Base-by-base conservation (phyloP, 371 early-diverging fungal genomes). In the Amoeboaphelidium protococcarum region DNA sequence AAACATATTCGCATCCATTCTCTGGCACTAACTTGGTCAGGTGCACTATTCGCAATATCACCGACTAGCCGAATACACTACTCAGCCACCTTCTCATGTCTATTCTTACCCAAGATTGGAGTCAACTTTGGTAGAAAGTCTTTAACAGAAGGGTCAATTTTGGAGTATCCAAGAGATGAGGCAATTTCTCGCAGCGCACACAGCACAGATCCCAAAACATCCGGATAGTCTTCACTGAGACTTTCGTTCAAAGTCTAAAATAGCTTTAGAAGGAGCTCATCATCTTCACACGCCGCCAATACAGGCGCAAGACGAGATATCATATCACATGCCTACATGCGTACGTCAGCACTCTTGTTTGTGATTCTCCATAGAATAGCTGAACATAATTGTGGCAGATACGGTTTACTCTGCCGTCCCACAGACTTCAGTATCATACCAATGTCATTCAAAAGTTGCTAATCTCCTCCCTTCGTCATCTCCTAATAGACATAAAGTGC, bases 1-100 rank as follows among this genome's bases (percentile, higher is more conserved):
- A 94, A 94, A 53, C 92, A 92, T 51, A 89, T 89, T 47, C 98
- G 80, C 90, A 97, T 90, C 96, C 96, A 97, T 66, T 97, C 98
- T 54, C 89, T 75, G 2, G 92, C 83, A 52, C 78, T 75, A n/a
- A 96, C 92, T 60, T 74, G 81, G 57, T 91, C 92, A n/a, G 94
- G 86, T 48, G 85, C 96, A 55, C 92, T 80, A 61, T 91, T 94
- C 12, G 94, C 96, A 54, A 94, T 89, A 60, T 88, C 80, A 22
- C 94, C 94, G 2, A 96, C 88, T 6, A 96, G 60, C 65, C 90
- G 86, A 52, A 92, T 76, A 52, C 77, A 75, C 57, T 82, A 78
- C 52, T 91, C 89, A 59, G 88, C 90, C 45, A 95, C 94, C 58
- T 88, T 86, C 58, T 95, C 94, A 56, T 96, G 92, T 52, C 94